Conservation (phyloP, 345 rosid species). For the Aquilaria yunnanensis region DNA sequence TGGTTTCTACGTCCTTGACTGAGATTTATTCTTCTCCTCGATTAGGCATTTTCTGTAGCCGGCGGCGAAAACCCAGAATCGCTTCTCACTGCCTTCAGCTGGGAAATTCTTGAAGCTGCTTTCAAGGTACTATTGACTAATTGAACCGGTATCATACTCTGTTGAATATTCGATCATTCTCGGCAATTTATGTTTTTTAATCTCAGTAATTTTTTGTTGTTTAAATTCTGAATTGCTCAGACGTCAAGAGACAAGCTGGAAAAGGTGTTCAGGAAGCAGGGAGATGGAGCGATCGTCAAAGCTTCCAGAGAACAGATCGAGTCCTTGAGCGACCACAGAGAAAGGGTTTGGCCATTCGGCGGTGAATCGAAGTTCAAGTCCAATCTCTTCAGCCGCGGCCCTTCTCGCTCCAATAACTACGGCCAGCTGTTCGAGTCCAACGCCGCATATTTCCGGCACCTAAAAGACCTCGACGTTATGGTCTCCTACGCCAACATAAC, state of each 20-base stretch:
- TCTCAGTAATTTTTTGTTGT: background rate
- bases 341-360: slow-evolving; percentile 29
- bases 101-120: slow-evolving; percentile 46
- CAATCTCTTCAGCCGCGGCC: slow-evolving; percentile 23
- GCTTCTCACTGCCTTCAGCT: slow-evolving; percentile 33
- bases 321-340: slow-evolving; percentile 24
- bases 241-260: slow-evolving; percentile 29
- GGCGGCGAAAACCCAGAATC: slow-evolving; percentile 37
- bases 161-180: background rate
- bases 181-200: background rate
- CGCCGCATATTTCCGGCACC: slow-evolving; percentile 17
- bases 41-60: slow-evolving; percentile 24
- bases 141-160: background rate
- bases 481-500: slow-evolving; percentile 31
- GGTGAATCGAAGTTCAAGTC: slow-evolving; percentile 21
- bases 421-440: slow-evolving; percentile 33
- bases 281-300: slow-evolving; percentile 27
- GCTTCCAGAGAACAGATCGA: slow-evolving; percentile 34
- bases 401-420: slow-evolving; percentile 24
- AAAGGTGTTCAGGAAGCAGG: slow-evolving; percentile 23
- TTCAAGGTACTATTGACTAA: slow-evolving; percentile 20
- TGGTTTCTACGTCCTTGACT: background rate
- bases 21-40: background rate
- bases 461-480: slow-evolving; percentile 20
- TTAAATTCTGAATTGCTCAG: slow-evolving; percentile 10